Conservation (phyloP, 371 early-diverging fungal species). For the Rhizopus delemar region DNA sequence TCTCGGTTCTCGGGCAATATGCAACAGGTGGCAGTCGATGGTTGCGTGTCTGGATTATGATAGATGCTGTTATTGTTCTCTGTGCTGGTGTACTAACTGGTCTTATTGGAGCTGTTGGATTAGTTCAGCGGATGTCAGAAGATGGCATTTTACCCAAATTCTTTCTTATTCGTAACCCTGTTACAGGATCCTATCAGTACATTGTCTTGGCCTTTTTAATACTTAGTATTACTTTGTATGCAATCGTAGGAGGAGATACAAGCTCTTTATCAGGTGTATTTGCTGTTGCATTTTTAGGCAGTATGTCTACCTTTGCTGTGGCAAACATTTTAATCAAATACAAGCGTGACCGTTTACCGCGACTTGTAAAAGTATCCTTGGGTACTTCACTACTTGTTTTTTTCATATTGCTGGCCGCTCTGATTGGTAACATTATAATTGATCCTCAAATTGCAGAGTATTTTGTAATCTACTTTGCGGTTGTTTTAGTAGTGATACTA, state of each 20-base stretch:
- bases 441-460: conserved; percentile 51
- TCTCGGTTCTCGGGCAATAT: conserved; percentile 49
- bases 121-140: conserved; percentile 53
- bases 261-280: conserved; percentile 57
- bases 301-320: conserved; percentile 46
- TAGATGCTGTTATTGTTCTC: conserved; percentile 63
- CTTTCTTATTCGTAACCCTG: conserved; percentile 43
- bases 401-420: conserved; percentile 28
- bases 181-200: conserved; percentile 51
- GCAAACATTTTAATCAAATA: conserved; percentile 50
- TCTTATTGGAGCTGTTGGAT: conserved; percentile 55
- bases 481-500: conserved; percentile 39
- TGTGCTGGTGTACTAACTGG: conserved; percentile 64
- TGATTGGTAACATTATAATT: conserved; percentile 55
- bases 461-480: conserved; percentile 53
- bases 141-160: conserved; percentile 56
- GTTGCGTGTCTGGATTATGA: conserved; percentile 48
- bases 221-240: conserved; percentile 47
- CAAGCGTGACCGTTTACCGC: conserved; percentile 44
- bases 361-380: conserved; percentile 27
- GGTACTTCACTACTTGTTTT: conserved; percentile 29
- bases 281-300: conserved; percentile 55
- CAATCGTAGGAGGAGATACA: conserved; percentile 45
- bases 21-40: conserved; percentile 42
- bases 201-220: conserved; percentile 52